phyloP scores from a whole-genome alignment of 495 filamentous ascomycete species.

The Thermothielavioides terrestris region DNA sequence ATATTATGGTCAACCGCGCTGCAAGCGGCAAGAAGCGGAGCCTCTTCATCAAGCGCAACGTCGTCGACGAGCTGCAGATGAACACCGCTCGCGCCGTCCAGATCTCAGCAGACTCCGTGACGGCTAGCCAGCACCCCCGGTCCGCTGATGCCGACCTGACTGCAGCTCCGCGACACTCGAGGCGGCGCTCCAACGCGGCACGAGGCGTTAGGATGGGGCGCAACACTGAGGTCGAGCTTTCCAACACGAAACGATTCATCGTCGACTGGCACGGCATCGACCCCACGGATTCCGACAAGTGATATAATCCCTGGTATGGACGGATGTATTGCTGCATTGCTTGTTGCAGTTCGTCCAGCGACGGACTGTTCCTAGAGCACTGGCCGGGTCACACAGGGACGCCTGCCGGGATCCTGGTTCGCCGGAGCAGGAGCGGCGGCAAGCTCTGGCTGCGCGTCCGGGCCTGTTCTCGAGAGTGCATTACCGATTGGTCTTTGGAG shows the following conservation, averaged over 20 bases:
- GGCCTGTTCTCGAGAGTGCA: neutral
- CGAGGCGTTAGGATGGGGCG: neutral
- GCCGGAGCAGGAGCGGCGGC: neutral
- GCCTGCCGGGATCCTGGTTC: neutral
- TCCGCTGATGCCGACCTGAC: slow-evolving; percentile 13
- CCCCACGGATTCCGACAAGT: slow-evolving; percentile 1
- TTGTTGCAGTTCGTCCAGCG: too few species aligned
- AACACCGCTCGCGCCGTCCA: slow-evolving; percentile 22
- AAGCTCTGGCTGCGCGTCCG: neutral
- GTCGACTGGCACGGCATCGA: slow-evolving; percentile 7
- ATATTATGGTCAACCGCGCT: slow-evolving; percentile 30
- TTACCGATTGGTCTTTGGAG: neutral
- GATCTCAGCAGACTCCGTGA: slow-evolving; percentile 17
- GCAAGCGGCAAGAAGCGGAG: slow-evolving; percentile 21
- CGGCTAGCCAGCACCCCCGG: too few species aligned
- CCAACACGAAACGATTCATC: slow-evolving; percentile 5
- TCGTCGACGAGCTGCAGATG: slow-evolving; percentile 23
- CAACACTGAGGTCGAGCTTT: neutral
- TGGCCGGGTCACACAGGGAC: too few species aligned
- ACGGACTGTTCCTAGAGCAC: too few species aligned
- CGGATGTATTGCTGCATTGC: too few species aligned
- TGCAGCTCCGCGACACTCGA: neutral
- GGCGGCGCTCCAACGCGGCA: neutral
- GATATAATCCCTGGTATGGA: too few species aligned
- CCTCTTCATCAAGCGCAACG: slow-evolving; percentile 18